Percentiles rank a stretch among this genome's conserved stretches.
Evolutionary conservation across 768 basidiomycete species (phyloP).

Genomic region (Boletus sensibilis): DNA sequence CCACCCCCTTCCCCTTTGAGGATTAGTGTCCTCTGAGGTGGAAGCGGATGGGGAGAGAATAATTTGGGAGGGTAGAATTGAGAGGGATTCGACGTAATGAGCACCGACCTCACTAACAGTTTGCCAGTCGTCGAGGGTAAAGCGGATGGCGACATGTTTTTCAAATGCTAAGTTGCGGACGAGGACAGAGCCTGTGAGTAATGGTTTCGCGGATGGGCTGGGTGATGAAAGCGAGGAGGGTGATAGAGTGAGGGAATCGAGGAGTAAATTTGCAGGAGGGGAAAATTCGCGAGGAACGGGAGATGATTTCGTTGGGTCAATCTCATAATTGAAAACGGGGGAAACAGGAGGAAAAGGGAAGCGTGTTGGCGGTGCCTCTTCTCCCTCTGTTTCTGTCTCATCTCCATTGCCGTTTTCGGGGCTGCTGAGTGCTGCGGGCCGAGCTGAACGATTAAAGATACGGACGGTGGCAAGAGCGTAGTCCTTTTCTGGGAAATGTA

Average conservation of each 20-base stretch:
- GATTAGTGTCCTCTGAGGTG: background rate
- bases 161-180: conserved; percentile 86
- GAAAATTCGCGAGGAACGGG: conserved; percentile 1
- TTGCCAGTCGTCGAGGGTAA: conserved; percentile 93
- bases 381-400: conserved; percentile 47
- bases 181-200: conserved; percentile 72
- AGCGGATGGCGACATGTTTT: conserved; percentile 82
- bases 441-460: conserved; percentile 64
- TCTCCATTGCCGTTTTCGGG: conserved; percentile 26
- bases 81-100: conserved; percentile 44
- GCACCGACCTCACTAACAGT: conserved; percentile 84
- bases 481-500: conserved; percentile 79
- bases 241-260: conserved; percentile 39
- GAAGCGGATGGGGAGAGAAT: background rate
- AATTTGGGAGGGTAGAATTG: conserved; percentile 35
- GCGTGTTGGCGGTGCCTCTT: conserved; percentile 10
- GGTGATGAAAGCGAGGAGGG: conserved; percentile 8
- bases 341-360: conserved; percentile 30
- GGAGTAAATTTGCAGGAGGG: conserved; percentile 30
- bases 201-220: conserved; percentile 12
- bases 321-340: conserved; percentile 19
- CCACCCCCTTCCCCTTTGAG: conserved; percentile 35
- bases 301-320: conserved; percentile 21
- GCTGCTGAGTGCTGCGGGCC: conserved; percentile 55
- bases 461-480: conserved; percentile 61